Base-by-base conservation (phyloP, 331 rosid species). In the Malus hybrid region DNA sequence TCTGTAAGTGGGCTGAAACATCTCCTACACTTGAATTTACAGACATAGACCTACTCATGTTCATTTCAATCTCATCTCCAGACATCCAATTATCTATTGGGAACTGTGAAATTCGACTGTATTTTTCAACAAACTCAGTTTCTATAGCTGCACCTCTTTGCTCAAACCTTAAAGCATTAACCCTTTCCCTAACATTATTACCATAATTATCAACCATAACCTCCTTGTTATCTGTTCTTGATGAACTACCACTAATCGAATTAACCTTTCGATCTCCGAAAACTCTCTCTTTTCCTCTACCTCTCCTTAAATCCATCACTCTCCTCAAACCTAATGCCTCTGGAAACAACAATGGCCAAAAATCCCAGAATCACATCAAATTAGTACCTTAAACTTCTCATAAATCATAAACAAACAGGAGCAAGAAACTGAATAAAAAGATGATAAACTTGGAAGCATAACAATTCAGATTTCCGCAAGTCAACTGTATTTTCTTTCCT, bases 221-320 rank as follows among this genome's bases (percentile, higher is more conserved):
- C 68, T 57, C 71, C 48, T 59, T 62, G 67, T 65, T 82, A 56
- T 72, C 79, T 78, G 83, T 39, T 78, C 80, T 73, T 56, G 74
- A 48, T 27, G 80, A 71, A 67, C 77, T 66, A 62, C 71, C 46
- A 34, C 33, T 29, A 76, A 55, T 77, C 15, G 72, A 64, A 31
- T 64, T 50, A 57, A 70, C 67, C 50, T 27, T 81, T 81, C 65
- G 56, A 14, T 77, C 81, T 18, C 75, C 80, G 52, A 76, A 48
- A 50, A 57, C 52, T 70, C 80, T 80, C 44, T 72, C 85, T 57
- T 83, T 76, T 50, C 77, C 65, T 63, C 67, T 39, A 60, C 76
- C 61, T 68, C 16, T 60, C 72, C 72, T 83, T 76, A 73, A 72
- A 67, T 66, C 76, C 84, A 71, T 67, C 70, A 76, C 65, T 62